These are phyloP conservation scores for Colletotrichum acutatum DNA, from an alignment of 2,329 filamentous ascomycete genomes.

Conservation along the genomic window DNA sequence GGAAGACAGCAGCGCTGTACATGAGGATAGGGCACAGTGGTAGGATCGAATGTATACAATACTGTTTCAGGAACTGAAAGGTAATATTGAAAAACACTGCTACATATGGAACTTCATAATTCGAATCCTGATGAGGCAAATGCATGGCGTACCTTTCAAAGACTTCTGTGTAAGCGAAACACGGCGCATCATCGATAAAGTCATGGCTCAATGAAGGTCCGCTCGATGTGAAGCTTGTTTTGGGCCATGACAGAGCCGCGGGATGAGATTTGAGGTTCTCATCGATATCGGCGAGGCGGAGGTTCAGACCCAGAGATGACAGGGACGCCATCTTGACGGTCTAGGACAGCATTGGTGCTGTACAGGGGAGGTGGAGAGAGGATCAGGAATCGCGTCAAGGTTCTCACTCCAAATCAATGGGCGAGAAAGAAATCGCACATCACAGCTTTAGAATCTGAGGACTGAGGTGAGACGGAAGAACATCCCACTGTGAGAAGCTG, in stretches of 20 bases:
- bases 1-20: neutral
- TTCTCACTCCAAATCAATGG: neutral
- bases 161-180: constrained; percentile 27
- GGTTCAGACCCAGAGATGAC: constrained; percentile 24
- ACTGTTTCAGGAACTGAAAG: neutral
- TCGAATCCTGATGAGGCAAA: neutral
- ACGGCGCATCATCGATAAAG: constrained; percentile 24
- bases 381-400: neutral
- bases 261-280: constrained; percentile 29
- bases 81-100: neutral
- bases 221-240: neutral
- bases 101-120: too few species aligned
- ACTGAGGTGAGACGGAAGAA: neutral
- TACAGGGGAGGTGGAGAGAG: neutral
- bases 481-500: neutral
- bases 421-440: neutral
- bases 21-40: too few species aligned
- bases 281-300: constrained; percentile 28
- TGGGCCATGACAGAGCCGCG: constrained; percentile 7
- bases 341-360: neutral
- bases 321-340: constrained; percentile 11
- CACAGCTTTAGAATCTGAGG: neutral
- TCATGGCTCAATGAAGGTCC: neutral
- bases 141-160: constrained; percentile 40
- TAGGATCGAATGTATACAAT: neutral